Base-by-base conservation (phyloP, 2,329 filamentous ascomycete species). In the Emmonsia crescens region DNA sequence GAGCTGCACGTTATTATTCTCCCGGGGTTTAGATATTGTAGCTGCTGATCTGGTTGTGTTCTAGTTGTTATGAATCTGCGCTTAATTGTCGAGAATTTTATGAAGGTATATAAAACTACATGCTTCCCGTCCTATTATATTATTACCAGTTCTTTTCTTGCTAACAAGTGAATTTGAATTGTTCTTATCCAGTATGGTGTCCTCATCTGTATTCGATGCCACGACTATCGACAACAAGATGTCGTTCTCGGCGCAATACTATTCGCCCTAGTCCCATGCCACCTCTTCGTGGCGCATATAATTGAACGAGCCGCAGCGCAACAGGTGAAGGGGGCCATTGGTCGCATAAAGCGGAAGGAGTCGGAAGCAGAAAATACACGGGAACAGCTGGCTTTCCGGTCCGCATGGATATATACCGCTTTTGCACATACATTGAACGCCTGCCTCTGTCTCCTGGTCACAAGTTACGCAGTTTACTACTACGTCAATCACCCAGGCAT, bases 41-140 rank as follows among this genome's bases (percentile, higher is more conserved):
- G n/a, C n/a, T 16, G 27, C 27, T 44, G 27, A 51, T 33, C 52
- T 52, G 57, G 33, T 33, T 40, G 27, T 29, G 9, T 51, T 64
- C 36, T 68, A 91, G 90, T 97, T 70, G 91, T 93, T 57, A 94
- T 92, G 69, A 99, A 99, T 73, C 77, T 99, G 59, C 87, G 94
- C 66, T 81, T 99, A 70, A 90, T 97, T 78, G 91, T 99, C 71
- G 94, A 97, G 76, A 99, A 99, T 72, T 90, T 93, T 68, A 89
- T 93, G 79, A 96, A 96, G 82, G 89, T 90, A n/a, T n/a, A n/a
- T n/a, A n/a, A n/a, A 19, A 56, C 29, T 1, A 24, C 9, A 1
- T 24, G 16, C 24, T 57, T 19, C 29, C 19, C n/a, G 52, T 38
- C 12, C 16, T n/a, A 21, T 40, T 21, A 27, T 16, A n/a, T 38